Evolutionary conservation across 2,329 filamentous ascomycete genomes (phyloP).

Genomic region (Fusarium goolgardi): DNA sequence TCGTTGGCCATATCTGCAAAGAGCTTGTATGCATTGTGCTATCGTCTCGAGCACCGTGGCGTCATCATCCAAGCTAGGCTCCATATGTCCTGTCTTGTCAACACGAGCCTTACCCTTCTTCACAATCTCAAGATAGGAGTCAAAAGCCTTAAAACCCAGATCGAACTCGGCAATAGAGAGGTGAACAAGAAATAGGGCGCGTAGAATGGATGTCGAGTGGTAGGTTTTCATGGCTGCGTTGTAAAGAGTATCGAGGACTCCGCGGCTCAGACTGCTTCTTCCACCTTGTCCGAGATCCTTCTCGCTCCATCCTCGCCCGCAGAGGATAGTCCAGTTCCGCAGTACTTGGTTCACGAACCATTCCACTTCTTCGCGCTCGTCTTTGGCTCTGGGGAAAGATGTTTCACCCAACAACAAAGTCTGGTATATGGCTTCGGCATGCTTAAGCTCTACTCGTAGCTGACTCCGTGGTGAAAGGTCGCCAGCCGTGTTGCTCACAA

Average conservation of each 20-base stretch:
- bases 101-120: slow-evolving; percentile 85
- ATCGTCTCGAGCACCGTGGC: slow-evolving; percentile 80
- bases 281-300: slow-evolving; percentile 84
- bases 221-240: slow-evolving; percentile 92
- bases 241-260: slow-evolving; percentile 88
- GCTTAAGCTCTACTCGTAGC: slow-evolving; percentile 80
- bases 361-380: slow-evolving; percentile 83
- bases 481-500: slow-evolving; percentile 55
- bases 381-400: slow-evolving; percentile 84
- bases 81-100: slow-evolving; percentile 78
- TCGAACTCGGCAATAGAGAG: slow-evolving; percentile 91
- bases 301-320: slow-evolving; percentile 82
- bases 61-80: slow-evolving; percentile 81
- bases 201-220: slow-evolving; percentile 89
- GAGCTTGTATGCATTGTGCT: slow-evolving; percentile 79
- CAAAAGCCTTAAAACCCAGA: slow-evolving; percentile 87
- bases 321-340: slow-evolving; percentile 85
- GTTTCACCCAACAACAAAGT: slow-evolving; percentile 80
- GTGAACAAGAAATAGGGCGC: slow-evolving; percentile 89
- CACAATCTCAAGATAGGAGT: slow-evolving; percentile 91
- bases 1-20: slow-evolving; percentile 83
- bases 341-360: slow-evolving; percentile 82
- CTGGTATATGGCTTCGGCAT: slow-evolving; percentile 84
- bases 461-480: slow-evolving; percentile 69
- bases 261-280: slow-evolving; percentile 77